Conservation (phyloP, 495 filamentous ascomycete species). For the Daldinia childiae region DNA sequence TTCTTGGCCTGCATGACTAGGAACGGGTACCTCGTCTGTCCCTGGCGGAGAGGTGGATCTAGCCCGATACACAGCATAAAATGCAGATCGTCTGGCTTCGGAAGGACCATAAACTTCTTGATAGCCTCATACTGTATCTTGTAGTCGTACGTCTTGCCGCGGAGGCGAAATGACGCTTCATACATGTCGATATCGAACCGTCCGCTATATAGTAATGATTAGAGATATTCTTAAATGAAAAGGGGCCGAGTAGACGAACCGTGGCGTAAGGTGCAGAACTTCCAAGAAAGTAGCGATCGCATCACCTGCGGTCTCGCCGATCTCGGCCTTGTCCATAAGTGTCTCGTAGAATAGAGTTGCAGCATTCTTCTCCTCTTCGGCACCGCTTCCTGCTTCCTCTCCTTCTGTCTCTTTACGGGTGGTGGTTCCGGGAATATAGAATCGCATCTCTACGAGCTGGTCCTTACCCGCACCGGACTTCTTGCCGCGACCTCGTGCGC, state of each 20-base stretch:
- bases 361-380: slow-evolving; percentile 88
- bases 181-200: slow-evolving; percentile 99
- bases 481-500: slow-evolving; percentile 80
- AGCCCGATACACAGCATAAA: slow-evolving; percentile 94
- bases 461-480: slow-evolving; percentile 89
- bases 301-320: slow-evolving; percentile 97
- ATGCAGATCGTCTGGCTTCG: slow-evolving; percentile 96
- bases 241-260: slow-evolving; percentile 60
- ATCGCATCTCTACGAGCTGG: slow-evolving; percentile 96
- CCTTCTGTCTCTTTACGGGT: slow-evolving; percentile 85
- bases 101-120: slow-evolving; percentile 98
- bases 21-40: slow-evolving; percentile 98
- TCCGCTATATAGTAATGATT: slow-evolving; percentile 72
- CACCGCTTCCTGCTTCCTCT: slow-evolving; percentile 72
- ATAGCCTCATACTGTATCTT: slow-evolving; percentile 97
- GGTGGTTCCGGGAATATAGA: slow-evolving; percentile 95
- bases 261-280: slow-evolving; percentile 95
- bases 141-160: slow-evolving; percentile 99
- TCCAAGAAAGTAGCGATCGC: slow-evolving; percentile 97
- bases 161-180: slow-evolving; percentile 94
- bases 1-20: slow-evolving; percentile 99
- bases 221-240: neutral
- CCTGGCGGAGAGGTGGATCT: slow-evolving; percentile 95
- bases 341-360: slow-evolving; percentile 97
- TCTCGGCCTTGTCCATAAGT: slow-evolving; percentile 98